Percentiles rank a stretch among this genome's conserved stretches.
phyloP scores from a whole-genome alignment of 257 asterid genomes.

The Ilex aquifolium region DNA sequence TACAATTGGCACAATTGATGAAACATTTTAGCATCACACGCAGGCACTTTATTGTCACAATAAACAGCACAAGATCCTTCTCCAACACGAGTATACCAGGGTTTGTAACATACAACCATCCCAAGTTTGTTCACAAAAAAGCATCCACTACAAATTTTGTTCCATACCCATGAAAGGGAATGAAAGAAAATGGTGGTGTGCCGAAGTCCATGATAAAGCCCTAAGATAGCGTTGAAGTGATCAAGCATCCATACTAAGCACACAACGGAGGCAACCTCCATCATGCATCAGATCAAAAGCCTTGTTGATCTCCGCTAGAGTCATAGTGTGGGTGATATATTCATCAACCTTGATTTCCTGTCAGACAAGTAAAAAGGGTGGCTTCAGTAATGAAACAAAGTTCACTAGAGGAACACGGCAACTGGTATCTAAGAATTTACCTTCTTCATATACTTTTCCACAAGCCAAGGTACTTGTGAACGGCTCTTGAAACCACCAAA shows the following conservation, averaged over 20 bases:
- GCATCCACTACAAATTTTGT: neutral
- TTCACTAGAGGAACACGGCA: too few relatives aligned
- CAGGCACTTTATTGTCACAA: too few relatives aligned
- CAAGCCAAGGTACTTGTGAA: constrained; percentile 96
- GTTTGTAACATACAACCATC: too few relatives aligned
- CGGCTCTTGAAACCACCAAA: constrained; percentile 98
- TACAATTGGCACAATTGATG: too few relatives aligned
- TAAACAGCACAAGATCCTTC: too few relatives aligned
- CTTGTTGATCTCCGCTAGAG: neutral
- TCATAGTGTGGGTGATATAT: neutral
- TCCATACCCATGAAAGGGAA: neutral
- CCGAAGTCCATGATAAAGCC: too few relatives aligned
- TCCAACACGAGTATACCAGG: too few relatives aligned
- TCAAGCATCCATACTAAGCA: neutral
- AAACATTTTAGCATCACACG: too few relatives aligned
- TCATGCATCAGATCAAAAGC: constrained; percentile 4
- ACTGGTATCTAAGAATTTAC: constrained; percentile 21
- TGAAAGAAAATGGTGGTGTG: too few relatives aligned
- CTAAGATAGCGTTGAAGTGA: neutral
- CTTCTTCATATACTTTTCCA: constrained; percentile 84
- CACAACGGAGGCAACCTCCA: constrained; percentile 1
- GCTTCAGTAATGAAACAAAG: too few relatives aligned
- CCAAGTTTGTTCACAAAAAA: neutral
- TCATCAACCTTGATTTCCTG: constrained; percentile 3
- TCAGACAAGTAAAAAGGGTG: neutral